phyloP scores from a whole-genome alignment of 2,329 filamentous ascomycete genomes.

The Ophiostoma novo-ulmi region DNA sequence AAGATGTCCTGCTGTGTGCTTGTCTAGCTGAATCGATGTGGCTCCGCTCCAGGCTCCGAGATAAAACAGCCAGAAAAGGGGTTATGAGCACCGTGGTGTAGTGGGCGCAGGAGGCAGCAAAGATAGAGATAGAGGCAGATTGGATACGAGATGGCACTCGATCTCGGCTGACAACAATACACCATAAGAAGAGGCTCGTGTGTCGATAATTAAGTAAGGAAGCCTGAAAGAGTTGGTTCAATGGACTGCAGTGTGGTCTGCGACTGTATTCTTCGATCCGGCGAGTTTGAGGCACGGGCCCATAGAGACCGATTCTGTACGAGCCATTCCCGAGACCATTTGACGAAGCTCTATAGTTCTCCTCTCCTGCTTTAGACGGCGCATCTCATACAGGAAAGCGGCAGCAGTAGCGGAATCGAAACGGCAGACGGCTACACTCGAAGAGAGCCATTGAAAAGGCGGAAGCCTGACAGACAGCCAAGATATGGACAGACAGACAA shows the following conservation, averaged over 20 bases:
- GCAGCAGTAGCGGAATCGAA: background rate
- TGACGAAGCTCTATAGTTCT: background rate
- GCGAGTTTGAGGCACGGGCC: conserved; percentile 2
- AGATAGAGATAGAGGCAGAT: background rate
- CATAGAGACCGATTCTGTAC: background rate
- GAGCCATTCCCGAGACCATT: background rate
- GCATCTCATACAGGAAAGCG: background rate
- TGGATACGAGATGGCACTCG: background rate
- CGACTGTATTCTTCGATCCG: background rate
- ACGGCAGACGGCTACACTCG: background rate
- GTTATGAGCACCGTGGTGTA: background rate
- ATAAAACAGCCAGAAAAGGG: conserved; percentile 15
- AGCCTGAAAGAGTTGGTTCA: background rate
- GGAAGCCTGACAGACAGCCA: background rate
- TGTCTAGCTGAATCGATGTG: conserved; percentile 14
- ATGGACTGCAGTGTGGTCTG: background rate
- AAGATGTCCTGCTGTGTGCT: background rate
- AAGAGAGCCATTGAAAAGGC: background rate
- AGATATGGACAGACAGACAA: background rate
- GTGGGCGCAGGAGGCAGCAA: background rate
- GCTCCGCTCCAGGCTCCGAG: conserved; percentile 23
- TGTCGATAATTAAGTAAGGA: background rate
- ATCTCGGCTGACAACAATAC: background rate
- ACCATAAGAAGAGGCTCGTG: background rate
- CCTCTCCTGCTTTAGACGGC: background rate